These are phyloP conservation scores for Myxozyma melibiosi DNA, from an alignment of 805 yeast species.

Conservation along the genomic window DNA sequence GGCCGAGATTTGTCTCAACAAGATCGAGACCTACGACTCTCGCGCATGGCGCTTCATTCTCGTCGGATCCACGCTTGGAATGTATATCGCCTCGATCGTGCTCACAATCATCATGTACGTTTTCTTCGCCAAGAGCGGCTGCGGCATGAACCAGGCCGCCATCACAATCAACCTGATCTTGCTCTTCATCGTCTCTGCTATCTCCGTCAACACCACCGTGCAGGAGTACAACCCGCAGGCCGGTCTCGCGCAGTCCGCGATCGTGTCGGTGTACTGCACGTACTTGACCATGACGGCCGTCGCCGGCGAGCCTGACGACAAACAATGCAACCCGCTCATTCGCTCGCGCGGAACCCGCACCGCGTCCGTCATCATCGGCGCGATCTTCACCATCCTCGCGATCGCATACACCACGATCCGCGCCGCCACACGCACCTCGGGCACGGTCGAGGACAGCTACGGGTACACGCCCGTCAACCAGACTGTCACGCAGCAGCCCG, in stretches of 20 bases:
- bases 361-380: slow-evolving; percentile 83
- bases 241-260: slow-evolving; percentile 93
- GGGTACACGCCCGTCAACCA: slow-evolving; percentile 25
- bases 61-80: slow-evolving; percentile 80
- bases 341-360: slow-evolving; percentile 90
- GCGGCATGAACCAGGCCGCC: slow-evolving; percentile 87
- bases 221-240: slow-evolving; percentile 94
- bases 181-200: slow-evolving; percentile 60
- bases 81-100: slow-evolving; percentile 75
- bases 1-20: slow-evolving; percentile 94
- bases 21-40: slow-evolving; percentile 80
- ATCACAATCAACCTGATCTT: slow-evolving; percentile 74
- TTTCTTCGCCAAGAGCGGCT: slow-evolving; percentile 77
- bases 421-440: slow-evolving; percentile 71
- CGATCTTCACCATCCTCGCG: slow-evolving; percentile 89
- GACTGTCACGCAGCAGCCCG: slow-evolving; percentile 48
- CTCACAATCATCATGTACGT: slow-evolving; percentile 80
- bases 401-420: slow-evolving; percentile 96
- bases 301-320: slow-evolving; percentile 95
- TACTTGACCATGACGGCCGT: slow-evolving; percentile 90
- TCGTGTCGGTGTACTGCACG: slow-evolving; percentile 93
- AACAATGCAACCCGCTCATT: slow-evolving; percentile 84
- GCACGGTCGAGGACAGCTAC: slow-evolving; percentile 40
- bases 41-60: slow-evolving; percentile 76
- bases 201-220: slow-evolving; percentile 78